Evolutionary conservation across 257 asterid species (phyloP).

Genomic region (Solanum neorickii): DNA sequence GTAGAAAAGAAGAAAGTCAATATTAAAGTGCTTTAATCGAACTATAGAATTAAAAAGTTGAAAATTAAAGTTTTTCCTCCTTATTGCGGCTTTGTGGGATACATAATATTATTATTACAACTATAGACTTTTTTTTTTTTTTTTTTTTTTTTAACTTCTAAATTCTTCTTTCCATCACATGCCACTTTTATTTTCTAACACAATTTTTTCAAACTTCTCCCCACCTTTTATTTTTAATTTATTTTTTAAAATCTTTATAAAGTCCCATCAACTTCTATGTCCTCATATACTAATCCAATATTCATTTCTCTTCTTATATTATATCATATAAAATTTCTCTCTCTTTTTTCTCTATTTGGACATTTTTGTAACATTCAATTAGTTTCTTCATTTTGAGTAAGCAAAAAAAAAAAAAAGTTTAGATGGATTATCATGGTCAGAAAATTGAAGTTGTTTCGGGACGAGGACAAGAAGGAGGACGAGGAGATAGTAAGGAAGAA

Average conservation of each 20-base stretch:
- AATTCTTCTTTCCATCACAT: neutral
- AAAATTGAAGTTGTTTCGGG: neutral
- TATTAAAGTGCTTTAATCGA: neutral
- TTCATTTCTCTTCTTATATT: neutral
- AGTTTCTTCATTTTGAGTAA: neutral
- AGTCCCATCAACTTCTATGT: slow-evolving; percentile 2
- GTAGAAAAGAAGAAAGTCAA: neutral
- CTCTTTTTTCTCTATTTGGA: neutral
- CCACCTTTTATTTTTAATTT: neutral
- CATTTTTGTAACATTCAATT: neutral
- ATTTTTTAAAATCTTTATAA: neutral
- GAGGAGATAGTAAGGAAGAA: neutral
- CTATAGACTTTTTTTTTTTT: neutral
- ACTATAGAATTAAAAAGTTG: neutral
- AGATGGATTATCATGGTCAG: slow-evolving; percentile 16
- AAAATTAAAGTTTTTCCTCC: neutral
- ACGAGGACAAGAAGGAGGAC: neutral
- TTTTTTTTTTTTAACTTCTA: neutral
- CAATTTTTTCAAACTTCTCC: neutral
- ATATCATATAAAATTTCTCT: neutral
- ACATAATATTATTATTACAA: neutral
- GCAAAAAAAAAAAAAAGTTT: neutral
- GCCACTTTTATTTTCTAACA: neutral
- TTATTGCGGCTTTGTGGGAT: neutral
- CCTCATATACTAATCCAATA: neutral